Conservation (phyloP, 2,329 filamentous ascomycete genomes). For the Tolypocladium ophioglossoides region DNA sequence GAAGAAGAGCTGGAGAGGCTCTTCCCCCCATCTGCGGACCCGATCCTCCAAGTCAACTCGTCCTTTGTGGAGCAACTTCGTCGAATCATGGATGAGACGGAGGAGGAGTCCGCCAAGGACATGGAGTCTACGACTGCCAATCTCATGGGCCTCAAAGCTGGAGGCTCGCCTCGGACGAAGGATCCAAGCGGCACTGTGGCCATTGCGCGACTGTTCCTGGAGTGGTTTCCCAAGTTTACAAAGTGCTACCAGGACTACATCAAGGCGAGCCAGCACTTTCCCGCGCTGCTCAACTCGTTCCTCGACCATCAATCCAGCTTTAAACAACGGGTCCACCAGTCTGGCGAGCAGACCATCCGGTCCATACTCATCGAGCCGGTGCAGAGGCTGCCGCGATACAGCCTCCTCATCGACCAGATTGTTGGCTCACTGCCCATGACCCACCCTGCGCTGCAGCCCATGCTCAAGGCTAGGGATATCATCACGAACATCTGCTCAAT, state of each 20-base stretch:
- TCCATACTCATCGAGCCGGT: conserved; percentile 94
- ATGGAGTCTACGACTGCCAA: conserved; percentile 48
- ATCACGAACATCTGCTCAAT: conserved; percentile 95
- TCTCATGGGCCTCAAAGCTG: conserved; percentile 30
- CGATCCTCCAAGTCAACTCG: conserved; percentile 73
- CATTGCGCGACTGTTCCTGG: conserved; percentile 71
- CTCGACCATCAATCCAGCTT: conserved; percentile 76
- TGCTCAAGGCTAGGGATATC: conserved; percentile 84
- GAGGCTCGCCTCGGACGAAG: conserved; percentile 36
- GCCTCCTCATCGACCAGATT: conserved; percentile 92
- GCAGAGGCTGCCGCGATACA: conserved; percentile 87
- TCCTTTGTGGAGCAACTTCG: conserved; percentile 70
- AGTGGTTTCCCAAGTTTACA: conserved; percentile 90
- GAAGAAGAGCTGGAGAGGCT: conserved; percentile 62
- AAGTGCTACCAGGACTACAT: conserved; percentile 92
- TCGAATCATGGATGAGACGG: conserved; percentile 69
- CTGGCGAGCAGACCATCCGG: conserved; percentile 81
- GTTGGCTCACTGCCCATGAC: conserved; percentile 73
- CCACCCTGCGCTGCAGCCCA: conserved; percentile 71
- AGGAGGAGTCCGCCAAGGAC: conserved; percentile 68
- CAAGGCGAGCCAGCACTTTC: conserved; percentile 77
- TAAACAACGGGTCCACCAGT: conserved; percentile 66
- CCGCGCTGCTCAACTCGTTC: conserved; percentile 68
- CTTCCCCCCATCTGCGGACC: conserved; percentile 71
- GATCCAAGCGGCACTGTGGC: conserved; percentile 70